Base-by-base conservation (phyloP, 306 rosid genomes). In the Castanea crenata region DNA sequence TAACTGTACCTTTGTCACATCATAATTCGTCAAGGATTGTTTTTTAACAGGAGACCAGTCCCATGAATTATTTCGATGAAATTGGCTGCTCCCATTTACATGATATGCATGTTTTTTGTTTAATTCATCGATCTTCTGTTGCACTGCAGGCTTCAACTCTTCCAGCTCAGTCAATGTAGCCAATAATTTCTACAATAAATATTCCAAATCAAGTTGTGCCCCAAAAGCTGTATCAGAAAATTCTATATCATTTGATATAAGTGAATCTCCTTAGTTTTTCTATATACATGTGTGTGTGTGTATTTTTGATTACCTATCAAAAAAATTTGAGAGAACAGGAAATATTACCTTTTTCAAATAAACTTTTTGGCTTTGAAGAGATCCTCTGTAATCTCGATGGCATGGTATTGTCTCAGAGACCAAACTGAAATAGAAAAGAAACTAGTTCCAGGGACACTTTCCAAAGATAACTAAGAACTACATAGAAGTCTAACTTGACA, bases 341-440 rank as follows among this genome's bases (percentile, higher is more conserved):
- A 12, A 31, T n/a, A 23, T 27, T 83, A 95, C 99, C 97, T 83
- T 90, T 85, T 58, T 91, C 87, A 92, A 81, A 77, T 83, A 74
- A 83, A 57, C 85, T 82, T 90, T 91, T 76, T 88, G 83, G 84
- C 78, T 83, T 78, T 86, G 86, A 78, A 79, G 86, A 83, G 92
- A 83, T 80, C 82, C 76, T 71, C 79, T 89, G 74, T 91, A 92
- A 57, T 92, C 95, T 56, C 86, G 84, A 79, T 95, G 99, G 63
- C 85, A 75, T 15, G 99, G 99, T 86, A 92, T 90, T 63, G 98
- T 95, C 89, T 95, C 99, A 2, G 91, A 58, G 78, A 85, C 94
- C 95, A 92, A 90, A 83, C 99, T 92, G 82, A 49, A 76, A 69
- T 73, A 76, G 81, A 75, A 83, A 65, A 72, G 69, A 58, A 83